Percentiles rank a stretch among this genome's conserved stretches.
Evolutionary conservation across 176 grass and related monocot species (phyloP).

Genomic region (Hordeum marinum): DNA sequence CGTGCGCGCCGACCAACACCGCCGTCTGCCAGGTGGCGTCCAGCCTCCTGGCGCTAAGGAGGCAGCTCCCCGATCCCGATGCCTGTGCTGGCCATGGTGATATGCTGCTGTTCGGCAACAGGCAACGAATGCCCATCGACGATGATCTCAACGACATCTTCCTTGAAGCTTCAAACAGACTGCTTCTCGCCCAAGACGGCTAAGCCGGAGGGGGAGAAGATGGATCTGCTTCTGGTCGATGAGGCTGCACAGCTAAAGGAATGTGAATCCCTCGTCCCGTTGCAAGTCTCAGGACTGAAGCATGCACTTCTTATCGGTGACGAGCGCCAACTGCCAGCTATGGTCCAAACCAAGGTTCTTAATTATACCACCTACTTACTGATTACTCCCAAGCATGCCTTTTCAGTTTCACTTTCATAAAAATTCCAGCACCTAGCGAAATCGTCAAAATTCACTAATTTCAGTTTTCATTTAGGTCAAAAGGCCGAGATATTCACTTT

Average conservation of each 20-base stretch:
- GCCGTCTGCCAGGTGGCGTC: conserved; percentile 53
- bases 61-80: not conserved
- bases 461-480: no score
- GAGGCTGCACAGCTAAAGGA: conserved; percentile 75
- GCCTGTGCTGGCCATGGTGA: not conserved
- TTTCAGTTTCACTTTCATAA: no score
- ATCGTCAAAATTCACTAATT: no score
- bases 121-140: conserved; percentile 22
- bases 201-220: conserved; percentile 19
- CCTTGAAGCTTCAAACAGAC: not conserved
- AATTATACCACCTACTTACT: no score
- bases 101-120: conserved; percentile 54
- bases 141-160: conserved; percentile 41
- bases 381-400: no score
- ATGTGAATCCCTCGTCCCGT: conserved; percentile 61
- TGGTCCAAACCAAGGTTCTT: conserved; percentile 80
- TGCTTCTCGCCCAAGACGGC: conserved; percentile 31
- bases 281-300: conserved; percentile 37
- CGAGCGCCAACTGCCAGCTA: conserved; percentile 57
- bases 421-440: no score
- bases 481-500: no score
- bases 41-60: conserved; percentile 33
- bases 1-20: conserved; percentile 63
- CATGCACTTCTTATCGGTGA: conserved; percentile 65
- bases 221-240: conserved; percentile 59